phyloP scores from a whole-genome alignment of 106 monocot species.

The Acanthochlamys bracteata region DNA sequence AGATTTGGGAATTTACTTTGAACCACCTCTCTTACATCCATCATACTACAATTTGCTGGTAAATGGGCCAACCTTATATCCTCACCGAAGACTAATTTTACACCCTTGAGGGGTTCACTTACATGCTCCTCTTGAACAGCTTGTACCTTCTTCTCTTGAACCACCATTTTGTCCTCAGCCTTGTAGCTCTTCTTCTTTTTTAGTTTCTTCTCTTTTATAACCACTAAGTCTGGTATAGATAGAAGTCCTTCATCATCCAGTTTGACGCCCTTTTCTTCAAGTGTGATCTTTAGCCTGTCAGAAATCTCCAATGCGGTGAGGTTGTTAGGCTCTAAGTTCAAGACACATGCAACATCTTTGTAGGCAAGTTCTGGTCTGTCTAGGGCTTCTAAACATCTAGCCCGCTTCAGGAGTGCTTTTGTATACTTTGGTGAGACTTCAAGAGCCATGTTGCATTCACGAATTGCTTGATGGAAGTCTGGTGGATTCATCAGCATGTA shows the following conservation, averaged over 20 bases:
- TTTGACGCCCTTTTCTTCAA: conserved; percentile 52
- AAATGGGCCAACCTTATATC: conserved; percentile 83
- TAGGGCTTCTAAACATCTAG: conserved; percentile 75
- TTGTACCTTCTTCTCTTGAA: conserved; percentile 20
- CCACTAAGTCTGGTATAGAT: conserved; percentile 14
- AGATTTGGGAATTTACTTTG: conserved; percentile 53
- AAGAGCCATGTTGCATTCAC: conserved; percentile 76
- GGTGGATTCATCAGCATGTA: conserved; percentile 75
- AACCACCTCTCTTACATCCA: conserved; percentile 59
- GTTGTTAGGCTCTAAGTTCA: conserved; percentile 72
- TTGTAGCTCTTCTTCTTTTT: conserved; percentile 49
- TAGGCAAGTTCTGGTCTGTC: conserved; percentile 50
- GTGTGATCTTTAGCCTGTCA: conserved; percentile 53
- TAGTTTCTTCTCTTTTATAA: conserved; percentile 36
- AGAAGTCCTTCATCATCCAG: conserved; percentile 33
- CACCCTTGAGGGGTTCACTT: conserved; percentile 27
- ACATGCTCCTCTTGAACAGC: not conserved
- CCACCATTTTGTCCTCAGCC: conserved; percentile 26
- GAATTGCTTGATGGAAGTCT: conserved; percentile 57
- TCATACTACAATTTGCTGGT: conserved; percentile 41
- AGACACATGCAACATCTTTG: conserved; percentile 52
- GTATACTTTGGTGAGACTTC: conserved; percentile 71
- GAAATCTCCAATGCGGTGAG: conserved; percentile 71
- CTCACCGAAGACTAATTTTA: conserved; percentile 79
- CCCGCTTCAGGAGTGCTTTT: conserved; percentile 79